phyloP scores from a whole-genome alignment of 2,329 filamentous ascomycete species.

The Diaporthe destruens region DNA sequence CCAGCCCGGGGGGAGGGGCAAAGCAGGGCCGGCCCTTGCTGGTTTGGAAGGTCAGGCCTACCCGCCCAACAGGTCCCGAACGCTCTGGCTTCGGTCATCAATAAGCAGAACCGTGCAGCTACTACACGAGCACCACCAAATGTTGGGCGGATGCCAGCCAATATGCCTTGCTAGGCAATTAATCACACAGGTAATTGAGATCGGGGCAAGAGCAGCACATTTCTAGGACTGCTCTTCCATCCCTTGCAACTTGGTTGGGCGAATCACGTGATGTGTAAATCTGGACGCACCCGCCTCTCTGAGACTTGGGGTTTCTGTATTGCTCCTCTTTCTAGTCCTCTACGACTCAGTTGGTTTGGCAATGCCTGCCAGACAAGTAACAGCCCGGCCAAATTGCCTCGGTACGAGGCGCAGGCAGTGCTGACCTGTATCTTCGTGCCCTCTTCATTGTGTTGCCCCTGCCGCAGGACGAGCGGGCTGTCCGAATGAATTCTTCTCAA shows the following conservation, averaged over 20 bases:
- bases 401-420: neutral
- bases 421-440: neutral
- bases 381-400: neutral
- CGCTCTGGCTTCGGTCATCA: slow-evolving; percentile 21
- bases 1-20: slow-evolving; percentile 33
- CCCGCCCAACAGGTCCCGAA: slow-evolving; percentile 4
- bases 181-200: neutral
- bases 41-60: slow-evolving; percentile 29
- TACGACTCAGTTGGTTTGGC: neutral
- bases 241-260: neutral
- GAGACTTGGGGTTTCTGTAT: neutral
- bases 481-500: slow-evolving; percentile 77
- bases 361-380: slow-evolving; percentile 9
- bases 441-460: slow-evolving; percentile 16
- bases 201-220: neutral
- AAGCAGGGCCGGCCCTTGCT: slow-evolving; percentile 39
- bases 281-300: neutral
- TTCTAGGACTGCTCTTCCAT: neutral
- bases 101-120: slow-evolving; percentile 1
- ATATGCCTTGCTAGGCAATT: neutral
- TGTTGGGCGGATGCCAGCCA: slow-evolving; percentile 21
- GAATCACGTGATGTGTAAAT: slow-evolving; percentile 23
- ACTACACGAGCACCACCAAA: neutral
- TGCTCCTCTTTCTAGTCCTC: neutral
- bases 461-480: slow-evolving; percentile 50